These are phyloP conservation scores for Houttuynia cordata DNA, from an alignment of 164 flowering plant genomes.

Conservation along the genomic window DNA sequence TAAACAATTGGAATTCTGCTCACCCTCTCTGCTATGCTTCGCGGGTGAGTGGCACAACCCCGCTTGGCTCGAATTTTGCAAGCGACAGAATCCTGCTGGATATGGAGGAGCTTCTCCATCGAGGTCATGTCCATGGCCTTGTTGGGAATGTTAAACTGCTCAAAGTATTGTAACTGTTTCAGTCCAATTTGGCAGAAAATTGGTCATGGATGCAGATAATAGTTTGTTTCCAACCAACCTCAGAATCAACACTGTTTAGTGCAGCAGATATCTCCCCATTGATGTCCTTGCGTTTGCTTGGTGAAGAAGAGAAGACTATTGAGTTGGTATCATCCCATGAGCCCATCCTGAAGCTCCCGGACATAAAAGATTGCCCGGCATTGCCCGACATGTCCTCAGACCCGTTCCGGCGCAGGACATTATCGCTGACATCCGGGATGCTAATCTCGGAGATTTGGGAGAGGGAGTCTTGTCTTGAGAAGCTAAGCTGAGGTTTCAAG, in stretches of 20 bases:
- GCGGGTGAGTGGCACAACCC: conserved; percentile 84
- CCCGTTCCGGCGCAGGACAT: conserved; percentile 21
- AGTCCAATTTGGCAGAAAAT: neutral
- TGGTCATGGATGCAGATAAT: too few relatives aligned
- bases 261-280: conserved; percentile 26
- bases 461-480: conserved; percentile 64
- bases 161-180: neutral
- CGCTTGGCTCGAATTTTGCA: conserved; percentile 86
- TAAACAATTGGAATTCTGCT: conserved; percentile 1
- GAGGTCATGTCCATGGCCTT: conserved; percentile 47
- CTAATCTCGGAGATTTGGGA: conserved; percentile 50
- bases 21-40: conserved; percentile 25
- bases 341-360: conserved; percentile 31
- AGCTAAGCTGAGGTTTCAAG: conserved; percentile 62
- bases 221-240: conserved; percentile 14
- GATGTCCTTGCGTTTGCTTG: conserved; percentile 32
- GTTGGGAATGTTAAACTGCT: conserved; percentile 54
- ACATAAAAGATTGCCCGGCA: conserved; percentile 22
- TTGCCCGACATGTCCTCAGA: conserved; percentile 16
- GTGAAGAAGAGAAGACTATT: conserved; percentile 40
- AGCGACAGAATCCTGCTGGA: conserved; percentile 69
- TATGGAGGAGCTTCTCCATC: conserved; percentile 50
- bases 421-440: conserved; percentile 26
- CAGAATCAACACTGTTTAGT: conserved; percentile 33
- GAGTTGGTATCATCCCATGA: conserved; percentile 53